phyloP scores from a whole-genome alignment of 169 alveolate genomes.

The Cryptosporidium baileyi region DNA sequence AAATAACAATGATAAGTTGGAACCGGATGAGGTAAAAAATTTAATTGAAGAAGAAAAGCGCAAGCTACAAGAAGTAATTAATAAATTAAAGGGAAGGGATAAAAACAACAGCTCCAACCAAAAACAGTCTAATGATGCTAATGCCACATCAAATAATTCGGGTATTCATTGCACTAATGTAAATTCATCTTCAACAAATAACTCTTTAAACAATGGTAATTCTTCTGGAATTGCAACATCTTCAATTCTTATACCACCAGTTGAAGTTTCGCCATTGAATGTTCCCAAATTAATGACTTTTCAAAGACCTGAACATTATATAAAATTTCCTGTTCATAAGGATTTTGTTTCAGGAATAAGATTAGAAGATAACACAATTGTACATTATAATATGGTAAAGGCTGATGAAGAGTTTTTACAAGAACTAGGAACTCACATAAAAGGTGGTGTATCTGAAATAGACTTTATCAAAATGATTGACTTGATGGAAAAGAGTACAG shows the following conservation, averaged over 20 bases:
- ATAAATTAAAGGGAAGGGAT: slow-evolving; percentile 6
- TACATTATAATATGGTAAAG: slow-evolving; percentile 80
- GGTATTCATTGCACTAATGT: not conserved
- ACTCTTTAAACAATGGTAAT: not conserved
- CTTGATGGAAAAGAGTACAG: slow-evolving; percentile 54
- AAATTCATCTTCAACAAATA: not conserved
- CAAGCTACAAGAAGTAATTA: slow-evolving; percentile 17
- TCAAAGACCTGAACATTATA: slow-evolving; percentile 79
- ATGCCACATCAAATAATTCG: not conserved
- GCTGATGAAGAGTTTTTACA: slow-evolving; percentile 80
- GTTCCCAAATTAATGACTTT: slow-evolving; percentile 1
- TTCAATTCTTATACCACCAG: slow-evolving; percentile 64
- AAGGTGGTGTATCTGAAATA: slow-evolving; percentile 18
- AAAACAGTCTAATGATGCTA: not conserved
- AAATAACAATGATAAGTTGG: slow-evolving; percentile 23
- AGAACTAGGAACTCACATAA: slow-evolving; percentile 58
- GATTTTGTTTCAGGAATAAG: slow-evolving; percentile 82
- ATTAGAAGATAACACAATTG: slow-evolving; percentile 76
- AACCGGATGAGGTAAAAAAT: slow-evolving; percentile 23
- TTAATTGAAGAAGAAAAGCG: slow-evolving; percentile 17
- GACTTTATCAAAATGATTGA: slow-evolving; percentile 61
- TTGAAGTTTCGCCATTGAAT: slow-evolving; percentile 47
- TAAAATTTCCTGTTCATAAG: slow-evolving; percentile 81
- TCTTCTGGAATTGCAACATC: not conserved
- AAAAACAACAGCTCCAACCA: not conserved